phyloP scores from a whole-genome alignment of 169 alveolate genomes.

The Babesia caballi region DNA sequence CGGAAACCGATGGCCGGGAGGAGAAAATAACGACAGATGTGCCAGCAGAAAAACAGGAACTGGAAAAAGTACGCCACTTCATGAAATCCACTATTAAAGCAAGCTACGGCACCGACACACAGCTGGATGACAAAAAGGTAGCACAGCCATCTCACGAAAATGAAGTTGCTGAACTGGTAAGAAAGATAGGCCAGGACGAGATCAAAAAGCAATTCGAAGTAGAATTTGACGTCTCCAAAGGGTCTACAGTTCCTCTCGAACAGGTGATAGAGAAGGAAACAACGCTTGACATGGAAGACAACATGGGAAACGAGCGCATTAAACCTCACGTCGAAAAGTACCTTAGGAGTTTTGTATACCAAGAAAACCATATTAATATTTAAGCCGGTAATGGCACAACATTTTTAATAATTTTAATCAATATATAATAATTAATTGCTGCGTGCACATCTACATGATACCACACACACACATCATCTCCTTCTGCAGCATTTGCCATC shows the following conservation, averaged over 20 bases:
- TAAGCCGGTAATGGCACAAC: neutral
- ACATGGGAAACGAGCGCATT: neutral
- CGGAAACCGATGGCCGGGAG: too few relatives aligned
- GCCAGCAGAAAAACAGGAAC: neutral
- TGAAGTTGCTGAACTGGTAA: neutral
- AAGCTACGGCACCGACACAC: too few relatives aligned
- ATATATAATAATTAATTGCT: too few relatives aligned
- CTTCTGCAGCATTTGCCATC: too few relatives aligned
- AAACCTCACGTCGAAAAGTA: neutral
- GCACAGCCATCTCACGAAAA: neutral
- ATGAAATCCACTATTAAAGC: too few relatives aligned
- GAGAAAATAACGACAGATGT: too few relatives aligned
- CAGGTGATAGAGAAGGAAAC: neutral
- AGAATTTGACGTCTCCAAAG: too few relatives aligned
- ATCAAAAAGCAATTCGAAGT: neutral
- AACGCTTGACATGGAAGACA: constrained; percentile 18
- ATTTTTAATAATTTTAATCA: too few relatives aligned
- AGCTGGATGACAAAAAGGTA: too few relatives aligned
- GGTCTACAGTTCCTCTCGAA: neutral
- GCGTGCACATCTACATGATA: too few relatives aligned
- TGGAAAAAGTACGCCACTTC: too few relatives aligned
- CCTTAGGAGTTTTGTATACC: neutral
- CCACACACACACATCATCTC: too few relatives aligned
- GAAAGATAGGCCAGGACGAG: neutral
- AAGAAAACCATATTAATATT: neutral